These are phyloP conservation scores for Suillus tomentosus DNA, from an alignment of 768 basidiomycete genomes.

Conservation along the genomic window DNA sequence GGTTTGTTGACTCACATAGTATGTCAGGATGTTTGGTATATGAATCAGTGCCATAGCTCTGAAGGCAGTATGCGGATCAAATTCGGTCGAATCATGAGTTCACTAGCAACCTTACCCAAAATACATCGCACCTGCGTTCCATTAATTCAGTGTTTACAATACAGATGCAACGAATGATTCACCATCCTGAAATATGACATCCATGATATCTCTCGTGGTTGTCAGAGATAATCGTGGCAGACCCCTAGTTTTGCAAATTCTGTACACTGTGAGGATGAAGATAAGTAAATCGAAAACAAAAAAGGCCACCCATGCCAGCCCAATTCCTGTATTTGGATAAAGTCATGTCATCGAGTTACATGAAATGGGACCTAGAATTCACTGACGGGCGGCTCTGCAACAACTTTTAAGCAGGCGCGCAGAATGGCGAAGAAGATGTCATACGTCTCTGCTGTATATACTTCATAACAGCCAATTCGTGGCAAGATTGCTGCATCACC, in stretches of 20 bases:
- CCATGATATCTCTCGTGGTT: not conserved
- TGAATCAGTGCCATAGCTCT: constrained; percentile 57
- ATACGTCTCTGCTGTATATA: constrained; percentile 12
- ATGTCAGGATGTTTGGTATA: constrained; percentile 47
- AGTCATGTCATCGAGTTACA: not conserved
- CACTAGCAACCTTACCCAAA: constrained; percentile 4
- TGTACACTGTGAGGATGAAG: not conserved
- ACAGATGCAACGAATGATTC: not conserved
- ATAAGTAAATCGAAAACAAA: not conserved
- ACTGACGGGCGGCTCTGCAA: not conserved
- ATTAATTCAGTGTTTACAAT: not conserved
- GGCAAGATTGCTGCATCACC: constrained; percentile 35
- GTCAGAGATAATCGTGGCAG: not conserved
- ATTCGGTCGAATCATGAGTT: not conserved
- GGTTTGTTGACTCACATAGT: constrained; percentile 32
- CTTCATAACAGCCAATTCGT: constrained; percentile 31
- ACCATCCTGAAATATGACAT: not conserved
- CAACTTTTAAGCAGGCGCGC: constrained; percentile 23
- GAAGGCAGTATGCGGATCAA: constrained; percentile 19
- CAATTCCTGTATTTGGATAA: not conserved
- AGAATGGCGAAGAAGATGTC: constrained; percentile 37
- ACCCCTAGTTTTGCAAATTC: not conserved
- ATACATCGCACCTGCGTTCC: not conserved
- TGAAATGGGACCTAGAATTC: not conserved
- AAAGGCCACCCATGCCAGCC: not conserved